These are phyloP conservation scores for Aspergillus fumigatiaffinis DNA, from an alignment of 2,329 filamentous ascomycete genomes.

Conservation along the genomic window DNA sequence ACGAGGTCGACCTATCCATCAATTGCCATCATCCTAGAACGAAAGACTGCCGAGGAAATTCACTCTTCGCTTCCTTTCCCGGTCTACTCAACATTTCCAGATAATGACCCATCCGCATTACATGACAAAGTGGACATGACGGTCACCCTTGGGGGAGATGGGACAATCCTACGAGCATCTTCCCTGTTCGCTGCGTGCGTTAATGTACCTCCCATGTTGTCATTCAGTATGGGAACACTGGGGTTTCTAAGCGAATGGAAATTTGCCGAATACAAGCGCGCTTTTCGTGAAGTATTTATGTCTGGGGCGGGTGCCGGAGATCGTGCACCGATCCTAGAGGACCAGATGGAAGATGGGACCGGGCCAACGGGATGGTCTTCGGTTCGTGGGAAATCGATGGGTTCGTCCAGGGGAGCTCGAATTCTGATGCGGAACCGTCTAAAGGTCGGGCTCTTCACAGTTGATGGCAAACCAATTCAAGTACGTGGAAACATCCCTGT, in stretches of 20 bases:
- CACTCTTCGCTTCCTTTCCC: slow-evolving; percentile 70
- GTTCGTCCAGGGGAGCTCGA: slow-evolving; percentile 67
- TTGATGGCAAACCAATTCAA: slow-evolving; percentile 49
- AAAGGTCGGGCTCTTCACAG: slow-evolving; percentile 78
- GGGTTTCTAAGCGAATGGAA: slow-evolving; percentile 97
- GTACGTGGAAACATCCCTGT: slow-evolving; percentile 47
- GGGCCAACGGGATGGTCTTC: slow-evolving; percentile 63
- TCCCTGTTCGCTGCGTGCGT: slow-evolving; percentile 79
- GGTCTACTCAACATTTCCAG: slow-evolving; percentile 54
- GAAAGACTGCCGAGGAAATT: slow-evolving; percentile 65
- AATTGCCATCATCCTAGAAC: slow-evolving; percentile 79
- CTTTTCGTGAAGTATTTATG: slow-evolving; percentile 92
- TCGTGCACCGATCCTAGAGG: slow-evolving; percentile 41
- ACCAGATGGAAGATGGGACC: slow-evolving; percentile 23
- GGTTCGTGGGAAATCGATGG: slow-evolving; percentile 76
- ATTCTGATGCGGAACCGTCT: slow-evolving; percentile 83
- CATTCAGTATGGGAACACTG: slow-evolving; percentile 94
- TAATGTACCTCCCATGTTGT: slow-evolving; percentile 83
- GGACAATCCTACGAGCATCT: slow-evolving; percentile 80
- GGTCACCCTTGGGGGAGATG: slow-evolving; percentile 87
- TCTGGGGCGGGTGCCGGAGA: slow-evolving; percentile 56
- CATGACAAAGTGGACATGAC: slow-evolving; percentile 82
- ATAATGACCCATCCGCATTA: slow-evolving; percentile 47
- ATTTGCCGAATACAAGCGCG: slow-evolving; percentile 85
- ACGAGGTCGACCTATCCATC: slow-evolving; percentile 74